Evolutionary conservation across 768 basidiomycete genomes (phyloP).

Genomic region (Pulveroboletus sp.): DNA sequence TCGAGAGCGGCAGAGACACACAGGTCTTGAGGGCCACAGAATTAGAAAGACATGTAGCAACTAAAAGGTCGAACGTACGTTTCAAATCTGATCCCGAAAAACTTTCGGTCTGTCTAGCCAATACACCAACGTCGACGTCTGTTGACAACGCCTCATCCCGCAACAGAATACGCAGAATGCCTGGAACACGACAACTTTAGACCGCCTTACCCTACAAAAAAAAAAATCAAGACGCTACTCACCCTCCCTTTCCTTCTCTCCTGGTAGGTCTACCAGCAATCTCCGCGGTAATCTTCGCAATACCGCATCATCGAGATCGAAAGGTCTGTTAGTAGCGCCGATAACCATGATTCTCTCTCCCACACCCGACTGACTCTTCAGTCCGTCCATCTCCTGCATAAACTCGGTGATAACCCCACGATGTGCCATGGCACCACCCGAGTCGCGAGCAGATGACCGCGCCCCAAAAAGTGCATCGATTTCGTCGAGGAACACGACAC

Average conservation of each 20-base stretch:
- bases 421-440: conserved; percentile 78
- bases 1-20: conserved; percentile 92
- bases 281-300: conserved; percentile 83
- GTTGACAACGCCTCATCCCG: conserved; percentile 68
- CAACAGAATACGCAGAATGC: conserved; percentile 82
- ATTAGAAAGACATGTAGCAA: conserved; percentile 2
- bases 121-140: conserved; percentile 54
- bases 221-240: conserved; percentile 15
- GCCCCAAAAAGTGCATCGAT: conserved; percentile 91
- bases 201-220: background rate
- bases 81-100: conserved; percentile 96
- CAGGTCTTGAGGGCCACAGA: conserved; percentile 51
- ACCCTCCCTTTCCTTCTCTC: conserved; percentile 83
- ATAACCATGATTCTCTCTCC: conserved; percentile 86
- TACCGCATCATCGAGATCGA: conserved; percentile 89
- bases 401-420: conserved; percentile 87
- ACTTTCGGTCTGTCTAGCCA: conserved; percentile 72
- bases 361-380: conserved; percentile 51
- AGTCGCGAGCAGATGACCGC: conserved; percentile 69
- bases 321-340: conserved; percentile 90
- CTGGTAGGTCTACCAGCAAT: conserved; percentile 84
- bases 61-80: conserved; percentile 48
- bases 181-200: conserved; percentile 35
- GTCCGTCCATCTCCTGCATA: conserved; percentile 96
- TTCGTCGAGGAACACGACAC: conserved; percentile 93